A percentile compares a stretch with the other conserved stretches of the same genome.
Evolutionary conservation across 2,329 filamentous ascomycete genomes (phyloP).

Genomic region (Beauveria brongniartii): DNA sequence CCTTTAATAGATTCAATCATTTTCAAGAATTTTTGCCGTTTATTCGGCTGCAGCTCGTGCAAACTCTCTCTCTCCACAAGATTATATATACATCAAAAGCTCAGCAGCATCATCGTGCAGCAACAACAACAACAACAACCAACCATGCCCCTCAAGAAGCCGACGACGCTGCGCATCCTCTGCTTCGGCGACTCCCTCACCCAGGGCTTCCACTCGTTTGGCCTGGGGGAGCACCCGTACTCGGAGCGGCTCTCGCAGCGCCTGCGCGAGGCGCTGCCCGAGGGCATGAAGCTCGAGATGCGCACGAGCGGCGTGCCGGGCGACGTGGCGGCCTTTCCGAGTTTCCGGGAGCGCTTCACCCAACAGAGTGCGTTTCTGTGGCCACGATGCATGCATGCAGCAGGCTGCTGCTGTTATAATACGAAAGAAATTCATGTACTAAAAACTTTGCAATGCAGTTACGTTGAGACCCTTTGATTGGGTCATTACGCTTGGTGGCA

Average conservation of each 20-base stretch:
- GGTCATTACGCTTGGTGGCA: constrained; percentile 56
- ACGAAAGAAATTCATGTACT: background rate
- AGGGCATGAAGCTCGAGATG: constrained; percentile 32
- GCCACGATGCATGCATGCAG: no score
- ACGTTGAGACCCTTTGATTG: constrained; percentile 39
- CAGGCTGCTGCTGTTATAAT: no score
- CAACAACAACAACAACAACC: no score
- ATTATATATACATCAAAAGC: no score
- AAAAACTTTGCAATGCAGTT: background rate
- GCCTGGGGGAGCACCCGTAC: constrained; percentile 44
- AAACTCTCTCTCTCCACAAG: no score
- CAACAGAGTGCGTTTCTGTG: constrained; percentile 27
- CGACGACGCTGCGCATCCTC: constrained; percentile 40
- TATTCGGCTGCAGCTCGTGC: no score
- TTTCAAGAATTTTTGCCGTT: no score
- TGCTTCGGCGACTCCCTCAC: constrained; percentile 61
- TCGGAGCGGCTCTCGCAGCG: constrained; percentile 36
- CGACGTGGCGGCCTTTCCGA: constrained; percentile 34
- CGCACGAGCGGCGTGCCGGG: constrained; percentile 43
- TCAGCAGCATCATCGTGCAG: no score
- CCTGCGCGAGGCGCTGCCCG: constrained; percentile 37
- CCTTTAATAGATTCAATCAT: no score
- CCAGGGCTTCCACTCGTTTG: constrained; percentile 40
- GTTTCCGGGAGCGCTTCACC: constrained; percentile 25
- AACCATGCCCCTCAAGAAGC: constrained; percentile 20